Evolutionary conservation across 2,329 filamentous ascomycete genomes (phyloP), one percentile per base, ranked within the genome.

Genomic region (Chrysoporthe austroafricana): DNA sequence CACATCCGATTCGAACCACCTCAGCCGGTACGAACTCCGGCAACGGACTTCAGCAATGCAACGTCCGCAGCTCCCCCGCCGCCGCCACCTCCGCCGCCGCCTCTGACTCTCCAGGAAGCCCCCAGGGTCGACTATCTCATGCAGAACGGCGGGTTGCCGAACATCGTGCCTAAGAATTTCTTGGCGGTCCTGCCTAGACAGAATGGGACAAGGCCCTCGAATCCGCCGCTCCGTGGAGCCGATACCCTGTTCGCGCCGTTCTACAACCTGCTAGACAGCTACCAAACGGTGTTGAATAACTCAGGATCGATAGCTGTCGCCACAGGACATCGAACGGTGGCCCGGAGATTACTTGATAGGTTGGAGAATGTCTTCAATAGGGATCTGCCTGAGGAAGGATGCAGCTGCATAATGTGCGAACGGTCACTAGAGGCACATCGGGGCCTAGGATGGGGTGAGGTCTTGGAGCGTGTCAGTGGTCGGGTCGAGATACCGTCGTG

Each of bases 261-360:
- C 72, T 91, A 92, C 77, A 90, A 88, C 71, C 84, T 97, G 2
- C 84, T 99, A 32, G 91, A 97, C 72, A 91, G 97, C 74, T 98
- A 97, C 76, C 87, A 91, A 71, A 86, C 87, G 3, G 94, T 99
- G 4, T 85, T 98, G 70, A 83, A 86, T 54, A 94, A 91, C 70
- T 93, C 91, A 73, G 96, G 96, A 3, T 98, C 95, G 0, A 82
- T 99, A 5, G 96, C 96, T 2, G 96, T 98, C 1, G 96, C 96
- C 18, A 98, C 95, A 0, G 96, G 96, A 6, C 97, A 98, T 77
- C 89, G 93, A 64, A 97, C 95, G 0, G 92, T 98, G n/a, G 96
- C 96, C 3, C 89, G 96, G 5, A 88, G 94, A 63, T 81, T 98
- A 34, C 85, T 98, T 5, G 95, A 99, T 79, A 89, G 96, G 48